These are phyloP conservation scores for Umbelopsis isabellina DNA, from an alignment of 192 early-diverging fungal genomes.

Conservation along the genomic window DNA sequence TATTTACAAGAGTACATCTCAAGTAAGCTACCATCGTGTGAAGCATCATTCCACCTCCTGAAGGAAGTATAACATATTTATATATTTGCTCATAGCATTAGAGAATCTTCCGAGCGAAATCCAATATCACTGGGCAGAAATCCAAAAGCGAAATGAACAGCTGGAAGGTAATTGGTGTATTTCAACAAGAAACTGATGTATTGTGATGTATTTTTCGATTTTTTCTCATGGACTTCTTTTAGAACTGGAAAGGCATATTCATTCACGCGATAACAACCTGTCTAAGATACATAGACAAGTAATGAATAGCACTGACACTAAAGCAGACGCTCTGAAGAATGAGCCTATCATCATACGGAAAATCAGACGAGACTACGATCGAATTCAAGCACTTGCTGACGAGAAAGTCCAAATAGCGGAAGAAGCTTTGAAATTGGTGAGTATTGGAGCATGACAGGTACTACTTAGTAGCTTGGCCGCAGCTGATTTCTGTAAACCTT, in stretches of 20 bases:
- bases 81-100: conserved; percentile 23
- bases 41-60: neutral
- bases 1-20: conserved; percentile 40
- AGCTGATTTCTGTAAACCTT: neutral
- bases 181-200: neutral
- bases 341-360: conserved; percentile 31
- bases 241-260: conserved; percentile 31
- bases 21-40: conserved; percentile 15
- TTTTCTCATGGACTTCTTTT: neutral
- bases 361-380: conserved; percentile 35
- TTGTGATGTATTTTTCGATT: neutral
- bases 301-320: conserved; percentile 22
- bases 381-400: conserved; percentile 25
- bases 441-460: neutral
- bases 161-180: conserved; percentile 17
- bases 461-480: neutral
- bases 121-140: conserved; percentile 38
- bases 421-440: conserved; percentile 34
- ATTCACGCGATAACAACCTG: conserved; percentile 27
- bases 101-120: conserved; percentile 48
- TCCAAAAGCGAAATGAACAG: conserved; percentile 33
- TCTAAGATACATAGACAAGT: conserved; percentile 34
- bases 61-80: conserved; percentile 6
- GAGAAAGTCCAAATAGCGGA: conserved; percentile 37
- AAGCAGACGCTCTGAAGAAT: conserved; percentile 27